Evolutionary conservation across 768 basidiomycete species (phyloP).

Genomic region (Lanmaoa pseudosensibilis): DNA sequence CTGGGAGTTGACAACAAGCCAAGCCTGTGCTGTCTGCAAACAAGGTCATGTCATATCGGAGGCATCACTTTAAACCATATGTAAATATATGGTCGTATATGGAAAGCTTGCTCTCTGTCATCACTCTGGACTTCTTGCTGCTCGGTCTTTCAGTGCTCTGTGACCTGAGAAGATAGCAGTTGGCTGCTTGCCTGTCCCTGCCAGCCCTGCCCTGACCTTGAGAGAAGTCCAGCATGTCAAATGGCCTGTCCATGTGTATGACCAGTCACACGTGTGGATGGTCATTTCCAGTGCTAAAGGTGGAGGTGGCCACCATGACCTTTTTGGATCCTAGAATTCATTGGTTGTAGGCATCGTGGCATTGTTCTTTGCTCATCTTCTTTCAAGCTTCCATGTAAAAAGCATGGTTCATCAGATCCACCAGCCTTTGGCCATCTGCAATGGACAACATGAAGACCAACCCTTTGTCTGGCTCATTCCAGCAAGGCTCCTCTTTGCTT

Average conservation of each 20-base stretch:
- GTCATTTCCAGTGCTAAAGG: slow-evolving; percentile 28
- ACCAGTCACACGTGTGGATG: slow-evolving; percentile 17
- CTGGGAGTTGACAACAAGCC: no score
- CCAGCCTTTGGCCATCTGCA: neutral
- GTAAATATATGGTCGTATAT: no score
- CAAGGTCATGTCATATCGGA: no score
- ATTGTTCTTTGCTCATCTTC: neutral
- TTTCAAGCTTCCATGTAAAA: slow-evolving; percentile 10
- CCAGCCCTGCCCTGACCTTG: no score
- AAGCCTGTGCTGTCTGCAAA: no score
- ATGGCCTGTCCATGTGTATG: slow-evolving; percentile 18
- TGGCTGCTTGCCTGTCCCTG: slow-evolving; percentile 6
- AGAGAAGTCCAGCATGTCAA: neutral
- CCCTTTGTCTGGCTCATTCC: neutral
- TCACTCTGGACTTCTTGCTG: no score
- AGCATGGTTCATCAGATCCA: no score
- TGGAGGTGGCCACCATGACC: slow-evolving; percentile 20
- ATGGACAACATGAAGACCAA: slow-evolving; percentile 14
- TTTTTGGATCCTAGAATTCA: slow-evolving; percentile 15
- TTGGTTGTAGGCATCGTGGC: neutral
- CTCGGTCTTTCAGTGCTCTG: no score
- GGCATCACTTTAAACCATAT: no score
- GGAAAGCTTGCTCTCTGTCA: no score
- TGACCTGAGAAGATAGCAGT: neutral
- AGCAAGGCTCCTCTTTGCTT: accelerated